Evolutionary conservation across 163 green algal species (phyloP).

Genomic region (Chloromonas sp.): DNA sequence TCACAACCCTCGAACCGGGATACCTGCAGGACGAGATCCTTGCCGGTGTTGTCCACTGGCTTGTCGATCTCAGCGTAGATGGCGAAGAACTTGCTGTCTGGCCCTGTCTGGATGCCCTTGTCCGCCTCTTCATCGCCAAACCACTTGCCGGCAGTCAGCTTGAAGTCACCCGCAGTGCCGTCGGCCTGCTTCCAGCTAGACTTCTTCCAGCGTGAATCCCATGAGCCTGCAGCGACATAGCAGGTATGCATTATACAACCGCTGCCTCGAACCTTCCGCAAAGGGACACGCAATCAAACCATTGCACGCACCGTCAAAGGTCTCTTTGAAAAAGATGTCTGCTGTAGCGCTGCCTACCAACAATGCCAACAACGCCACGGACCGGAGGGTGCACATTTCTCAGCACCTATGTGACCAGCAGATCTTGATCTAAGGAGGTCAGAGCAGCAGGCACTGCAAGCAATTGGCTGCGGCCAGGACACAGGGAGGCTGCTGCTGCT

Average conservation of each 20-base stretch:
- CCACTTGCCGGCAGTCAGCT: slow-evolving; percentile 65
- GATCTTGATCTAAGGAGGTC: too few species aligned
- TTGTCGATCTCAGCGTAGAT: slow-evolving; percentile 57
- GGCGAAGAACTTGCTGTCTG: slow-evolving; percentile 77
- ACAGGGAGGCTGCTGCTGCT: too few species aligned
- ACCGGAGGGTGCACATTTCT: too few species aligned
- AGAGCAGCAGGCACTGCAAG: too few species aligned
- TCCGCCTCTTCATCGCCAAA: slow-evolving; percentile 63
- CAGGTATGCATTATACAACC: background rate
- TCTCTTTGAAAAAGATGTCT: slow-evolving; percentile 71
- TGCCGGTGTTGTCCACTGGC: slow-evolving; percentile 72
- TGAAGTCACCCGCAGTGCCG: slow-evolving; percentile 64
- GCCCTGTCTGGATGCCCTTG: slow-evolving; percentile 76
- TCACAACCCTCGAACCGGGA: too few species aligned
- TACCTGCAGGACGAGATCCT: slow-evolving; percentile 81
- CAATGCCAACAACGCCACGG: background rate
- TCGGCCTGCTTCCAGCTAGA: slow-evolving; percentile 70
- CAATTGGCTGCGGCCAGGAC: too few species aligned
- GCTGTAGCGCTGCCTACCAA: slow-evolving; percentile 16
- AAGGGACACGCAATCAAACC: background rate
- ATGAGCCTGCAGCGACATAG: slow-evolving; percentile 45
- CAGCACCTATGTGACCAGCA: too few species aligned
- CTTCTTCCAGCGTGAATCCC: slow-evolving; percentile 66
- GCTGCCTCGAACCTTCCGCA: background rate
- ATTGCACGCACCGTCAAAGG: slow-evolving; percentile 36